A percentile compares a stretch with the other conserved stretches of the same genome.
Evolutionary conservation across 2,329 filamentous ascomycete genomes (phyloP).

Genomic region (Raffaelea arxii): DNA sequence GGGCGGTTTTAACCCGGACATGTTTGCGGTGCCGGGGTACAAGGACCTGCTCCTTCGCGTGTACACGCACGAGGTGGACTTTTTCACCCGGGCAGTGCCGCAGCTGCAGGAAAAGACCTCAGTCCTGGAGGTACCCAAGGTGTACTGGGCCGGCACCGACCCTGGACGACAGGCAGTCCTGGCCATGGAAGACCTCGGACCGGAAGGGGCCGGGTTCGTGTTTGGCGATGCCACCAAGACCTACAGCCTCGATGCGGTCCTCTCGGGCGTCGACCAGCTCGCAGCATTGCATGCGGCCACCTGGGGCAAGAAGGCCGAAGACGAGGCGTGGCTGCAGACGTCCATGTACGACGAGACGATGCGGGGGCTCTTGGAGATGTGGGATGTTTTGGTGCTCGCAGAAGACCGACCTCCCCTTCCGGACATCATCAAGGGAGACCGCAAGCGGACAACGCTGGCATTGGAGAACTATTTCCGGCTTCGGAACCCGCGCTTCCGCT

Average conservation of each 20-base stretch:
- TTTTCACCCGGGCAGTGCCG: slow-evolving; percentile 13
- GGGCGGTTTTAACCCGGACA: slow-evolving; percentile 51
- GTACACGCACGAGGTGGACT: slow-evolving; percentile 16
- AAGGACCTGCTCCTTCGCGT: slow-evolving; percentile 14
- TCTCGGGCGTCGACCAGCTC: slow-evolving; percentile 21
- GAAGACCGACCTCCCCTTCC: slow-evolving; percentile 10
- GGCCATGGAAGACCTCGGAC: slow-evolving; percentile 57
- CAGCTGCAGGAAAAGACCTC: no score
- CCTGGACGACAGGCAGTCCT: slow-evolving; percentile 46
- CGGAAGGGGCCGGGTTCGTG: slow-evolving; percentile 30
- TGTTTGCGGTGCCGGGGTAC: slow-evolving; percentile 15
- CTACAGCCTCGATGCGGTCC: slow-evolving; percentile 10
- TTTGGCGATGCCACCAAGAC: slow-evolving; percentile 34
- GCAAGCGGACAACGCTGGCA: slow-evolving; percentile 8
- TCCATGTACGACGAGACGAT: slow-evolving; percentile 11
- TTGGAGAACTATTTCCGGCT: slow-evolving; percentile 21
- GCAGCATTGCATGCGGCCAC: slow-evolving; percentile 23
- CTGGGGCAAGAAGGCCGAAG: slow-evolving; percentile 14
- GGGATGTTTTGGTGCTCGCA: slow-evolving; percentile 15
- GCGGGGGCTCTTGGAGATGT: slow-evolving; percentile 3
- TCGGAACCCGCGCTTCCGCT: slow-evolving; percentile 22
- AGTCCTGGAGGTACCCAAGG: slow-evolving; percentile 10
- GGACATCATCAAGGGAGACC: slow-evolving; percentile 1
- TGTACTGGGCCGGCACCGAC: slow-evolving; percentile 14
- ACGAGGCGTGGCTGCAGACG: slow-evolving; percentile 16